phyloP scores from a whole-genome alignment of 306 rosid species.

The Crataegus laevigata region DNA sequence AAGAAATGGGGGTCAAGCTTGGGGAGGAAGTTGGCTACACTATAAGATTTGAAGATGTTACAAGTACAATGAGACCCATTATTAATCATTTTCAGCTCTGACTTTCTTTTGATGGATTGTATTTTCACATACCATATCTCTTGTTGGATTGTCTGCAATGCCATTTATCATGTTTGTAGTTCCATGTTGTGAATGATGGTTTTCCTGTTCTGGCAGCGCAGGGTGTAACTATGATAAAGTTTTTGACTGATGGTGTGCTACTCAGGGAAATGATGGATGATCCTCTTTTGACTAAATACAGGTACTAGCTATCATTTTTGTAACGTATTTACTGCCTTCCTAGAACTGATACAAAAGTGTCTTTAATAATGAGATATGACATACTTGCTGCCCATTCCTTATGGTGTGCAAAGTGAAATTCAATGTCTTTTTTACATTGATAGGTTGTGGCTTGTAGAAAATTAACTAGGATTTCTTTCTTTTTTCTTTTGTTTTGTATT shows the following conservation, averaged over 20 bases:
- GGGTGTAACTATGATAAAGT: constrained; percentile 72
- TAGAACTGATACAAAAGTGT: not conserved
- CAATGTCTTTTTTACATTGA: not conserved
- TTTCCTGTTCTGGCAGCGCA: constrained; percentile 59
- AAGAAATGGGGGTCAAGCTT: constrained; percentile 89
- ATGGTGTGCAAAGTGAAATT: not conserved
- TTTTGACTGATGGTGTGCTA: constrained; percentile 86
- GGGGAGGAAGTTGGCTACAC: constrained; percentile 95
- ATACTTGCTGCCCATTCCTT: not conserved
- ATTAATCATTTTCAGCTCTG: not conserved
- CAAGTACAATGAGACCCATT: constrained; percentile 47
- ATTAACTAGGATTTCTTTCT: not conserved
- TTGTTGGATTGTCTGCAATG: not conserved
- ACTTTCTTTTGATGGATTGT: not conserved
- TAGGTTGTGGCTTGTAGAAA: not conserved
- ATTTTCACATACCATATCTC: not conserved
- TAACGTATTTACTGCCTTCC: not conserved
- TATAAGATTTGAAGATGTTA: constrained; percentile 83
- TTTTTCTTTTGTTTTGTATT: not conserved
- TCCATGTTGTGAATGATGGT: constrained; percentile 12
- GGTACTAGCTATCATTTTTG: constrained; percentile 31
- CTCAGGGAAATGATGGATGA: constrained; percentile 97
- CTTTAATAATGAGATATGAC: not conserved
- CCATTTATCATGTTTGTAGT: not conserved
- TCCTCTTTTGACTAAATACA: constrained; percentile 94